A percentile compares a stretch with the other conserved stretches of the same genome.
phyloP scores from a whole-genome alignment of 2,329 filamentous ascomycete species.

The Penicillium sp. region DNA sequence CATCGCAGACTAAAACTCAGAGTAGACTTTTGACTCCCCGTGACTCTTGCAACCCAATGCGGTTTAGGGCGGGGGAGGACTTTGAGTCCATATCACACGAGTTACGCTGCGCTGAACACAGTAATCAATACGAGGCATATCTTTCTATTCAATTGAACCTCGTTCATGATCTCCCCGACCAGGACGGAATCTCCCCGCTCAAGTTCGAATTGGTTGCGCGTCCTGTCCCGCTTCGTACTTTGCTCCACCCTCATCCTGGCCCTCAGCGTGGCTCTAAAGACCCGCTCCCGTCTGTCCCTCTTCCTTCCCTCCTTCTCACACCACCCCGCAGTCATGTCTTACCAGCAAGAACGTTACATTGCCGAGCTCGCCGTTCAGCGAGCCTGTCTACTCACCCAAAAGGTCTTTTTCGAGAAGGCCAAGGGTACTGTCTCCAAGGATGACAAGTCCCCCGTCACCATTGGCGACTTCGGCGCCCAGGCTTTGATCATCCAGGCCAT shows the following conservation, averaged over 20 bases:
- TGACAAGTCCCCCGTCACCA: conserved; percentile 94
- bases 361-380: conserved; percentile 88
- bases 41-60: conserved; percentile 12
- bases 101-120: not conserved
- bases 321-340: conserved; percentile 47
- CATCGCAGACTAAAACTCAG: not conserved
- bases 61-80: conserved; percentile 19
- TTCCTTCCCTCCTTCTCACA: conserved; percentile 19
- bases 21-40: conserved; percentile 1
- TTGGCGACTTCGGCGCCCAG: conserved; percentile 97
- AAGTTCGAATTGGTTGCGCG: conserved; percentile 14
- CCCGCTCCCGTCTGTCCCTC: conserved; percentile 41
- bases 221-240: conserved; percentile 33
- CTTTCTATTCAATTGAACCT: conserved; percentile 11
- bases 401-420: conserved; percentile 80
- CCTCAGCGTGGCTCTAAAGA: conserved; percentile 39
- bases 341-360: conserved; percentile 74
- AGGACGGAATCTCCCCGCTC: conserved; percentile 20
- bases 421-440: conserved; percentile 94
- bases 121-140: conserved; percentile 3
- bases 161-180: conserved; percentile 18
- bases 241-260: conserved; percentile 46
- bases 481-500: conserved; percentile 92
- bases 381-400: conserved; percentile 71
- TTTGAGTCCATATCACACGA: not conserved